These are phyloP conservation scores for Auriscalpium microsporum DNA, from an alignment of 768 basidiomycete species.

Conservation along the genomic window DNA sequence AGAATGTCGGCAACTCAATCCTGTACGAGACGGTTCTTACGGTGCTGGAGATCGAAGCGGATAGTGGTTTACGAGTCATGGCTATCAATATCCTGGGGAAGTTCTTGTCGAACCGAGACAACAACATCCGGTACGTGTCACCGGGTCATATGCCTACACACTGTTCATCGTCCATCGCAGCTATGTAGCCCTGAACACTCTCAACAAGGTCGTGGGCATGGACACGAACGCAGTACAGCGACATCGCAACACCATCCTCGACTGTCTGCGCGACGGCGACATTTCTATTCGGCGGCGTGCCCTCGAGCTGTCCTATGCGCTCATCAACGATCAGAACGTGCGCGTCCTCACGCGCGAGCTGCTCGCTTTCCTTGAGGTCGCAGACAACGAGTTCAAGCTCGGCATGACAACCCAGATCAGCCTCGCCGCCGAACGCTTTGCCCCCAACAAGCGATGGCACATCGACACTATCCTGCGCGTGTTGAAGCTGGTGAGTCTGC, in stretches of 20 bases:
- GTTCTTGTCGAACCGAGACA: slow-evolving; percentile 94
- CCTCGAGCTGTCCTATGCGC: slow-evolving; percentile 91
- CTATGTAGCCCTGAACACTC: slow-evolving; percentile 95
- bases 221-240: slow-evolving; percentile 98
- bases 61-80: slow-evolving; percentile 93
- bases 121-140: slow-evolving; percentile 85
- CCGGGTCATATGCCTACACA: not conserved
- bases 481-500: slow-evolving; percentile 67
- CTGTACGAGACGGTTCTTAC: slow-evolving; percentile 96
- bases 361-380: slow-evolving; percentile 93
- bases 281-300: slow-evolving; percentile 97
- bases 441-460: slow-evolving; percentile 98
- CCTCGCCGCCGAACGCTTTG: slow-evolving; percentile 90
- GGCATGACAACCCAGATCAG: slow-evolving; percentile 97
- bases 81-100: slow-evolving; percentile 99
- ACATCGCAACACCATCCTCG: slow-evolving; percentile 96
- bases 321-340: slow-evolving; percentile 93
- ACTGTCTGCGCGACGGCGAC: slow-evolving; percentile 97
- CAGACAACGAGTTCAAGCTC: slow-evolving; percentile 97
- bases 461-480: slow-evolving; percentile 95
- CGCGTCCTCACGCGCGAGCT: slow-evolving; percentile 87
- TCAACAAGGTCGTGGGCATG: slow-evolving; percentile 97
- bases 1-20: slow-evolving; percentile 98
- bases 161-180: slow-evolving; percentile 30
- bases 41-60: slow-evolving; percentile 86